Base-by-base conservation (phyloP, 2,329 filamentous ascomycete species). In the Claviceps humidiphila region DNA sequence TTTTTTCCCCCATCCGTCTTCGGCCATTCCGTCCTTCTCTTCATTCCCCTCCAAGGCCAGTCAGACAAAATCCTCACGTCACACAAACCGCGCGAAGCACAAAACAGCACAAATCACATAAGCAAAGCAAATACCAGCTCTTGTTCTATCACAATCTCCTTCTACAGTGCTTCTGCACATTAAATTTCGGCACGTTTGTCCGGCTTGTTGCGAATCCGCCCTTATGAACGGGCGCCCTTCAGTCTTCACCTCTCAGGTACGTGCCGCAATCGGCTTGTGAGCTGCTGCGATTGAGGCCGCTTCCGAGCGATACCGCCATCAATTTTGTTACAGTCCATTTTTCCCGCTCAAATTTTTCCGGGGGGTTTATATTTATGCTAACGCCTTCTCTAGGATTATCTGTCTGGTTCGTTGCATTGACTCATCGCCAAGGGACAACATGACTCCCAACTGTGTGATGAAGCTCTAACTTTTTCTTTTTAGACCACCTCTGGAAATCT, bases 201-300 rank as follows among this genome's bases (percentile, higher is more conserved):
- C 63, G 66, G 64, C 59, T 58, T 61, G 59, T 60, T 49, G 52
- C 43, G 51, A 70, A 76, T 71, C 76, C 76, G 84, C 82, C 77
- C 83, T 84, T 85, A 89, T 89, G 85, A 85, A 83, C 84, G 84
- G 84, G 77, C 83, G 84, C 79, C 77, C 80, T 74, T 88, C 86
- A 71, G 79, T 84, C 71, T 90, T 89, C 77, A 90, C 86, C 74
- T 90, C 85, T 73, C 86, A 90, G 82, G 85, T 88, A 84, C 57
- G 58, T 54, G 45, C 51, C 47, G 76, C 47, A 45, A 50, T 46
- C 45, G 44, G 45, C 41, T 40, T 42, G 22, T 34, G 30, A 34
- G 26, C 2, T 26, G 26, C 26, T 30, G 49, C 41, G 34, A 45
- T 45, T 17, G 34, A 42, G 24, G 4, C 37, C 26, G 40, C 41